These are phyloP conservation scores for Abrus precatorius DNA, from an alignment of 306 rosid genomes.

Conservation along the genomic window DNA sequence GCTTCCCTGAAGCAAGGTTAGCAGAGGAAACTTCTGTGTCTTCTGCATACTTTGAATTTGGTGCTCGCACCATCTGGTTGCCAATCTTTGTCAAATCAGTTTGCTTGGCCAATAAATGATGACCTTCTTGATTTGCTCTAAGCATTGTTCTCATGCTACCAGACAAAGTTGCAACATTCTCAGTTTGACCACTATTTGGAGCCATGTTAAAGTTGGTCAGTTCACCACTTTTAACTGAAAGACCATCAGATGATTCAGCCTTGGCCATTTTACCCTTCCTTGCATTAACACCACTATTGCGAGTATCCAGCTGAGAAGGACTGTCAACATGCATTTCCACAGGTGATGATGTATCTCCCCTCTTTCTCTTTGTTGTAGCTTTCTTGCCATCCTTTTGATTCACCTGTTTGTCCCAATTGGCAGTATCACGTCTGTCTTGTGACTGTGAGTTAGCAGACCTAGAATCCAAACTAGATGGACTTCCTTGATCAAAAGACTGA, in stretches of 20 bases:
- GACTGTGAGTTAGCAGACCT: constrained; percentile 98
- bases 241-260: constrained; percentile 72
- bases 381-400: constrained; percentile 82
- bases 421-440: constrained; percentile 86
- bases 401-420: constrained; percentile 73
- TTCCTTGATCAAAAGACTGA: constrained; percentile 95
- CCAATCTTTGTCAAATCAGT: constrained; percentile 58
- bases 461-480: constrained; percentile 99
- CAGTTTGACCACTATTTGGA: constrained; percentile 63
- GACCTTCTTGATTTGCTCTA: constrained; percentile 70
- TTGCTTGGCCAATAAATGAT: constrained; percentile 60
- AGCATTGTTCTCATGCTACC: constrained; percentile 64
- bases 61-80: constrained; percentile 56
- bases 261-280: constrained; percentile 89
- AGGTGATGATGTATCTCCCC: constrained; percentile 79
- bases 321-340: constrained; percentile 70
- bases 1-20: constrained; percentile 58
- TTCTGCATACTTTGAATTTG: constrained; percentile 62
- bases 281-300: constrained; percentile 65
- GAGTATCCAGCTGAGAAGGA: constrained; percentile 73
- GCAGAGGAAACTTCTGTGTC: constrained; percentile 67
- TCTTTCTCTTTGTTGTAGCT: constrained; percentile 79
- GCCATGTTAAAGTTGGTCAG: constrained; percentile 57
- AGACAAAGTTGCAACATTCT: constrained; percentile 56
- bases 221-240: constrained; percentile 73